Percentiles rank a stretch among this genome's conserved stretches.
Conservation (phyloP, 176 grass and related monocot genomes). For the Chrysopogon serrulatus region DNA sequence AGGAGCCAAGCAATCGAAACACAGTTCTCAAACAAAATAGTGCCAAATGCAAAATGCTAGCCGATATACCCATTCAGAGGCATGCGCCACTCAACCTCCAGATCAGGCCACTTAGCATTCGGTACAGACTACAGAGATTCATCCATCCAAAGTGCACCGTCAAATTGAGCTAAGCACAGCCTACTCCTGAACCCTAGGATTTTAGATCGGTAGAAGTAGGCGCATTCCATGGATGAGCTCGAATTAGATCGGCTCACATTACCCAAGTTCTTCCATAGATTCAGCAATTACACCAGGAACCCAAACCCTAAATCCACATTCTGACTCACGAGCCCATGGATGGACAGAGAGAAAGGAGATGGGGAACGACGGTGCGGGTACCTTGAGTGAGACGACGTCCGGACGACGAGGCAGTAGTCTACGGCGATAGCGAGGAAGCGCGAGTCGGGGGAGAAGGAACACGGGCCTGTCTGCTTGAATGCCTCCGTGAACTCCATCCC, state of each 20-base stretch:
- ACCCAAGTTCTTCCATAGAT: conserved; percentile 3
- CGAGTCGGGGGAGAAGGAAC: conserved; percentile 84
- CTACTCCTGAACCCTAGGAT: not conserved
- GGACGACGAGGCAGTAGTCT: conserved; percentile 84
- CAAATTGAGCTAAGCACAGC: conserved; percentile 18
- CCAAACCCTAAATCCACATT: conserved; percentile 27
- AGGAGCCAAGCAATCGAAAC: conserved; percentile 1
- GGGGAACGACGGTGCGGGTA: not conserved
- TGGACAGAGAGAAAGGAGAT: not conserved
- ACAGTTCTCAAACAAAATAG: not conserved
- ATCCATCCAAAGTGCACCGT: not conserved
- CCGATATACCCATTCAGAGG: not conserved
- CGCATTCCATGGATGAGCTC: not conserved
- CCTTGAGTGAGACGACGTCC: conserved; percentile 81
- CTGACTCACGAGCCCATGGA: not conserved
- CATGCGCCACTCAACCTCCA: not conserved
- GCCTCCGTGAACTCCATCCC: conserved; percentile 88
- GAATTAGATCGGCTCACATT: conserved; percentile 4
- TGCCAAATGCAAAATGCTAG: not conserved
- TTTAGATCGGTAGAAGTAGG: not conserved
- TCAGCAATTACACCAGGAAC: not conserved
- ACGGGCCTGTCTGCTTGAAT: conserved; percentile 86
- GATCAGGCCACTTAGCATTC: not conserved
- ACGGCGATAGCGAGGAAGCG: conserved; percentile 72
- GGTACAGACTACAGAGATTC: not conserved